These are phyloP conservation scores for Umbilicaria muhlenbergii DNA, from an alignment of 495 filamentous ascomycete species.

Conservation along the genomic window DNA sequence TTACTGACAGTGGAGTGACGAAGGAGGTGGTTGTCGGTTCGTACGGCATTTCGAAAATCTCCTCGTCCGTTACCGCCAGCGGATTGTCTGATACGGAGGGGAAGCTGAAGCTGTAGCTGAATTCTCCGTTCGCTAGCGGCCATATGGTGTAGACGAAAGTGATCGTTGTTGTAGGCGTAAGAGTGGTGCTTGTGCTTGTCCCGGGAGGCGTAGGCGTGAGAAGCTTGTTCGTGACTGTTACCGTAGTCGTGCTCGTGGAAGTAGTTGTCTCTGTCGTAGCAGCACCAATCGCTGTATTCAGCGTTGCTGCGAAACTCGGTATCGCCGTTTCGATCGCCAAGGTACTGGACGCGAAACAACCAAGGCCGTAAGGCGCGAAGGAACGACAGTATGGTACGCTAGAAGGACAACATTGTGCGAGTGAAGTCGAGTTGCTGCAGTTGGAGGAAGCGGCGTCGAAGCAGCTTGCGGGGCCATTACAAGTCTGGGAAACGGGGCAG, in stretches of 20 bases:
- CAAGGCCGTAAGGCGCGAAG: neutral
- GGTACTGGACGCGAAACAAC: neutral
- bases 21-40: neutral
- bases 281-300: neutral
- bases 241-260: neutral
- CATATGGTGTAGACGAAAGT: neutral
- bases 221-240: neutral
- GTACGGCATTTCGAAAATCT: too few relatives aligned
- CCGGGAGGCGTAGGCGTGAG: too few relatives aligned
- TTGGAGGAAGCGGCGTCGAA: constrained; percentile 5
- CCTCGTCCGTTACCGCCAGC: too few relatives aligned
- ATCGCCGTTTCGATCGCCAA: too few relatives aligned
- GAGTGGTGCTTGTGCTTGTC: too few relatives aligned
- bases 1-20: neutral
- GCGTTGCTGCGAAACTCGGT: too few relatives aligned
- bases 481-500: constrained; percentile 6
- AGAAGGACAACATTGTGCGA: constrained; percentile 5
- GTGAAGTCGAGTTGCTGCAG: constrained; percentile 1
- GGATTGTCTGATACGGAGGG: too few relatives aligned
- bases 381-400: constrained; percentile 4
- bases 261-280: neutral
- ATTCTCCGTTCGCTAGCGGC: too few relatives aligned
- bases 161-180: neutral
- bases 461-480: constrained; percentile 2
- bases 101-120: too few relatives aligned